phyloP scores from a whole-genome alignment of 192 early-diverging fungal genomes.

The Oehlia diaphana region DNA sequence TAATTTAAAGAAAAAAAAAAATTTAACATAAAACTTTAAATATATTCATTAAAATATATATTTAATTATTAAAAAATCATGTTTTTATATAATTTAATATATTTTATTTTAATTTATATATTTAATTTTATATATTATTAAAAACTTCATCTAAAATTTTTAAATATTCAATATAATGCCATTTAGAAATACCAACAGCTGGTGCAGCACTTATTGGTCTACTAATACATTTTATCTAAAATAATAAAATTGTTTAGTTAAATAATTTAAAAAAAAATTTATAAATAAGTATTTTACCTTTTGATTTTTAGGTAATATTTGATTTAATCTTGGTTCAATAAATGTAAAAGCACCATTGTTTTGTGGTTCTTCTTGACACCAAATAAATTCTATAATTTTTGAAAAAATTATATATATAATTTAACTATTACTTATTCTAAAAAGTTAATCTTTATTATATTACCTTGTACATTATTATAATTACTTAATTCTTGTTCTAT shows the following conservation, averaged over 20 bases:
- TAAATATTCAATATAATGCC: conserved; percentile 70
- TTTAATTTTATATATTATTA: neutral
- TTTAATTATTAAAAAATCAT: no score
- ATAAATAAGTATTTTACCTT: conserved; percentile 29
- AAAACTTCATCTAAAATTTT: conserved; percentile 44
- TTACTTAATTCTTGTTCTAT: conserved; percentile 61
- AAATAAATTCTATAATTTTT: conserved; percentile 57
- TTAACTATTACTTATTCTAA: conserved; percentile 2
- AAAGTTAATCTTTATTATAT: conserved; percentile 10
- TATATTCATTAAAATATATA: no score
- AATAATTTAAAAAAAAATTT: neutral
- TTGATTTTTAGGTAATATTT: conserved; percentile 61
- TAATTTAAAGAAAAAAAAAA: no score
- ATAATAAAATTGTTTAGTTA: neutral
- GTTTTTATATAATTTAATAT: no score
- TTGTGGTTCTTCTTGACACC: conserved; percentile 93
- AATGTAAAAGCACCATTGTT: conserved; percentile 90
- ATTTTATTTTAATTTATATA: no score
- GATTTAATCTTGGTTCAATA: conserved; percentile 80
- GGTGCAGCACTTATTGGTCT: conserved; percentile 73
- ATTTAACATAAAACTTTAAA: no score
- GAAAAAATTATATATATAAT: conserved; percentile 42
- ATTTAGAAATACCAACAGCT: conserved; percentile 71
- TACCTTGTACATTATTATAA: conserved; percentile 62
- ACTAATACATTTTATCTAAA: conserved; percentile 68